Percentiles rank a stretch among this genome's conserved stretches.
Evolutionary conservation across 129 eudicot genomes (phyloP).

Genomic region (Erigeron canadensis): DNA sequence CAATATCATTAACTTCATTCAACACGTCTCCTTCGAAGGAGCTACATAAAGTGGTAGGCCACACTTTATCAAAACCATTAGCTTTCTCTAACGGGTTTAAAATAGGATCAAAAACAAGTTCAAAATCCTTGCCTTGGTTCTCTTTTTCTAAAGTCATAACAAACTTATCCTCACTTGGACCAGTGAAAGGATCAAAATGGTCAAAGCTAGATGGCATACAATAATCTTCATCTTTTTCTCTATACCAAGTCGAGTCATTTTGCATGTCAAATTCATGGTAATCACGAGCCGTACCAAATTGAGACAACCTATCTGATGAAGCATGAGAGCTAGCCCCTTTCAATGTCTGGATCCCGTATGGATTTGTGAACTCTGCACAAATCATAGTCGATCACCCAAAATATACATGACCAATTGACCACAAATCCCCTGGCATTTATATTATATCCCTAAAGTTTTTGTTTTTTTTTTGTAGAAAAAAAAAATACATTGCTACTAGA

Average conservation of each 20-base stretch:
- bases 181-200: conserved; percentile 44
- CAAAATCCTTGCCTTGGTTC: conserved; percentile 31
- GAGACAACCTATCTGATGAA: conserved; percentile 86
- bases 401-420: background rate
- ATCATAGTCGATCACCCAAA: background rate
- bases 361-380: conserved; percentile 77
- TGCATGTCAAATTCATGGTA: conserved; percentile 96
- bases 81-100: conserved; percentile 33
- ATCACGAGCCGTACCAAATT: conserved; percentile 93
- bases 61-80: conserved; percentile 36
- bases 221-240: conserved; percentile 75
- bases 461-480: too few species aligned
- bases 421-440: background rate
- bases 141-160: conserved; percentile 51
- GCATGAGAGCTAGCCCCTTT: conserved; percentile 59
- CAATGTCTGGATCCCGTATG: conserved; percentile 56
- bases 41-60: conserved; percentile 37
- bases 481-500: background rate
- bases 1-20: conserved; percentile 15
- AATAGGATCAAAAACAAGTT: conserved; percentile 33
- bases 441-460: background rate
- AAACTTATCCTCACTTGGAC: conserved; percentile 83
- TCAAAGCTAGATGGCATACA: conserved; percentile 57
- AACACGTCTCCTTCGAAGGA: conserved; percentile 30
- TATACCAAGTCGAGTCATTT: conserved; percentile 74